These are phyloP conservation scores for Phoma sp. DNA, from an alignment of 2,329 filamentous ascomycete species.

Conservation along the genomic window DNA sequence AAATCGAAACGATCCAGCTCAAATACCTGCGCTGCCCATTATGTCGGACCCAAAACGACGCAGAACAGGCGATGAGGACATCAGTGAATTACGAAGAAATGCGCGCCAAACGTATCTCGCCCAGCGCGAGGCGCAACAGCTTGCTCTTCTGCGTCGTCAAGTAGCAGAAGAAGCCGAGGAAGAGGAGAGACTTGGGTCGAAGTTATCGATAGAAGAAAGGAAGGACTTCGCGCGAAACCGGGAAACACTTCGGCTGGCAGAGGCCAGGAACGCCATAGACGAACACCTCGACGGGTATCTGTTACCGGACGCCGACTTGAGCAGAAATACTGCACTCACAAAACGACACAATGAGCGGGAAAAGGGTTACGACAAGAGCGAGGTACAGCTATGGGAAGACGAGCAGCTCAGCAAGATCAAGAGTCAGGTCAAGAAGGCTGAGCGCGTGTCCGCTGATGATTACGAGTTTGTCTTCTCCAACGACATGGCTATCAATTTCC, in stretches of 20 bases:
- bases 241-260: constrained; percentile 76
- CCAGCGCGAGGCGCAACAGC: constrained; percentile 85
- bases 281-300: constrained; percentile 91
- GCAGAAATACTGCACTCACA: constrained; percentile 88
- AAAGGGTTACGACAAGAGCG: constrained; percentile 87
- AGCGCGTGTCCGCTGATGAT: constrained; percentile 78
- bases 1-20: too few relatives aligned
- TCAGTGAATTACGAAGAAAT: constrained; percentile 80
- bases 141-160: constrained; percentile 86
- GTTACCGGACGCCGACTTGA: constrained; percentile 87
- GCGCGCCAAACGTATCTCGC: constrained; percentile 92
- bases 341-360: constrained; percentile 86
- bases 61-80: constrained; percentile 33
- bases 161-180: constrained; percentile 83
- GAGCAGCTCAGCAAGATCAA: constrained; percentile 90
- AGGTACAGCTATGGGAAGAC: constrained; percentile 94
- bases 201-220: constrained; percentile 78
- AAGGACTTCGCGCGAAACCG: constrained; percentile 88
- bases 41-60: constrained; percentile 41
- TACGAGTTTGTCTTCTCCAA: constrained; percentile 96
- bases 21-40: background rate
- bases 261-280: constrained; percentile 86
- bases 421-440: constrained; percentile 60
- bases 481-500: constrained; percentile 84
- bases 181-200: constrained; percentile 74